Evolutionary conservation across 2,329 filamentous ascomycete species (phyloP), one percentile per base, ranked within the genome.

Genomic region (Hypoxylon sp.): DNA sequence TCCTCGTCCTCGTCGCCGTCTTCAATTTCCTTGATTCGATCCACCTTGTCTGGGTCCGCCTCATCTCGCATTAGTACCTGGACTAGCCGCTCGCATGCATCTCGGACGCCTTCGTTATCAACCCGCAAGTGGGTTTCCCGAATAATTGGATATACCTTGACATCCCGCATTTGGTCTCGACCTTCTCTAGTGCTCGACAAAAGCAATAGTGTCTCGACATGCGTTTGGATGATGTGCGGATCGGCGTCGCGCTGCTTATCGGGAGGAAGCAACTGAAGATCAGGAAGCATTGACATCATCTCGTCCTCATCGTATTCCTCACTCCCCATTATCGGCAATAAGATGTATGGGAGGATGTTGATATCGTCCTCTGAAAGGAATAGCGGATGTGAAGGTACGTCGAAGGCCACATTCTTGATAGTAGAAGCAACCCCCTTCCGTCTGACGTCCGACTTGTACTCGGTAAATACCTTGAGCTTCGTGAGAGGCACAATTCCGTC

Each of bases 371-470:
- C 88, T 0, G 86, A 84, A 47, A 97, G 79, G 55, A 97, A 89
- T 1, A 84, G 80, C 0, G 86, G 81, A 72, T 98, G 94, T 0
- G 90, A 85, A 2, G 86, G 79, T 5, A 94, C 79, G 72, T 96
- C 91, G 74, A 99, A 98, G 6, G 92, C 89, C 28, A 92, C 88
- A 74, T 99, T 99, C 78, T 98, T 98, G 76, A 99, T 93, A 8
- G 93, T 95, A 64, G 90, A 93, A 6, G 94, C 94, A n/a, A 97
- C 94, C n/a, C 95, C 95, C 72, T 93, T 92, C 56, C 95, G 85
- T 60, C 95, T 87, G 56, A 97, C 88, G 26, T 90, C 85, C 2
- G 92, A 96, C 71, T 86, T 84, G 79, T 97, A 93, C 77, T 97
- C 93, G 1, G 95, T 98, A 77, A 98, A 98, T 62, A 98, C 94